Evolutionary conservation across 2,329 filamentous ascomycete species (phyloP).

Genomic region (Taxawa tesnikishii): DNA sequence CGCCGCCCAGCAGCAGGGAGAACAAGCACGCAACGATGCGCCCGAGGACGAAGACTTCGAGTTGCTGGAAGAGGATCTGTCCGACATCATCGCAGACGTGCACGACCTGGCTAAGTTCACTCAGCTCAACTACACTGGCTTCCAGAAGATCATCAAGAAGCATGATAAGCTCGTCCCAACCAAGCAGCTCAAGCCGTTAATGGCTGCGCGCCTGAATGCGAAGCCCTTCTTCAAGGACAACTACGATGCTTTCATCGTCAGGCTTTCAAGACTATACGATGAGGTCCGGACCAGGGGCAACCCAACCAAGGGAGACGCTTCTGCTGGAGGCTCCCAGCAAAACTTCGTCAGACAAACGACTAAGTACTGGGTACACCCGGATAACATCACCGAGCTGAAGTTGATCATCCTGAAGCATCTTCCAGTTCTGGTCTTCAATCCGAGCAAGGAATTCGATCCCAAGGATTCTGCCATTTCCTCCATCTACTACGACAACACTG

Average conservation of each 20-base stretch:
- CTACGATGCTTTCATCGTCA: constrained; percentile 90
- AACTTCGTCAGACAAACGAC: constrained; percentile 96
- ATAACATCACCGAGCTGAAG: constrained; percentile 97
- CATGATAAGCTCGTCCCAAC: constrained; percentile 46
- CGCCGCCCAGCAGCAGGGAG: constrained; percentile 29
- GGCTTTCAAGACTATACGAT: constrained; percentile 91
- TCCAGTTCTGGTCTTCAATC: constrained; percentile 92
- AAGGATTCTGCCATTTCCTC: constrained; percentile 92
- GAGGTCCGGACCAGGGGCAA: constrained; percentile 86
- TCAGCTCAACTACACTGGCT: constrained; percentile 95
- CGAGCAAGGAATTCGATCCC: constrained; percentile 87
- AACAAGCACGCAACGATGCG: constrained; percentile 22
- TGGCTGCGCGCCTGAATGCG: constrained; percentile 83
- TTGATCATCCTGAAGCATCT: constrained; percentile 96
- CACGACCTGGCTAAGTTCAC: constrained; percentile 98
- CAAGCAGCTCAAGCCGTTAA: constrained; percentile 95
- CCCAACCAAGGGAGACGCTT: constrained; percentile 80
- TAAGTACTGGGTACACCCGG: constrained; percentile 98
- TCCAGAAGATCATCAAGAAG: constrained; percentile 99
- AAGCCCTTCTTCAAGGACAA: constrained; percentile 99
- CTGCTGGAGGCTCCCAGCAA: constrained; percentile 82
- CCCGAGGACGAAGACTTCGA: constrained; percentile 88
- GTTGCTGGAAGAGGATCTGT: constrained; percentile 84
- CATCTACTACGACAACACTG: constrained; percentile 94
- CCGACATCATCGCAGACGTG: constrained; percentile 96